Evolutionary conservation across 2,329 filamentous ascomycete genomes (phyloP).

Genomic region (Aspergillus persii): DNA sequence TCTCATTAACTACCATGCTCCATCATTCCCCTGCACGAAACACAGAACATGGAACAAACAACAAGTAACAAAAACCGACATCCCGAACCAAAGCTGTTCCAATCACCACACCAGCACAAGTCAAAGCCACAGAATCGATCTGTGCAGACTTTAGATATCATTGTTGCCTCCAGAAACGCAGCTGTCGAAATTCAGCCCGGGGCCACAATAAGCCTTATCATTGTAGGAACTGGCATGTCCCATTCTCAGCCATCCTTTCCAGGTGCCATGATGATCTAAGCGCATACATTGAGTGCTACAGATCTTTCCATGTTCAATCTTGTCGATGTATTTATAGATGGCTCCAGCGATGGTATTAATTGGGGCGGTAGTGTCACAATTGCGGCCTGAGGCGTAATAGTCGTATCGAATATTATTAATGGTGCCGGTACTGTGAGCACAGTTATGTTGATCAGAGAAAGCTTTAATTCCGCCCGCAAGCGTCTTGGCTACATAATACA

Average conservation of each 20-base stretch:
- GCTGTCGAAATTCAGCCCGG: not conserved
- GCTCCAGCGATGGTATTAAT: not conserved
- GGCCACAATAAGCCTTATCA: not conserved
- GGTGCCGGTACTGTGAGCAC: not conserved
- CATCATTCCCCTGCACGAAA: not conserved
- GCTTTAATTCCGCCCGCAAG: not conserved
- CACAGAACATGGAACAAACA: not conserved
- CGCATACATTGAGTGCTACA: constrained; percentile 6
- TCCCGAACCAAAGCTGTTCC: not conserved
- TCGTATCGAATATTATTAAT: not conserved
- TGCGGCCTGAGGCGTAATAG: not conserved
- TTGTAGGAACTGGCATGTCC: not conserved
- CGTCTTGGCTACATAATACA: not conserved
- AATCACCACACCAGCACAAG: not conserved
- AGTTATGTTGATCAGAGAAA: not conserved
- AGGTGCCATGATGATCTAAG: constrained; percentile 1
- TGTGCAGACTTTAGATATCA: not conserved
- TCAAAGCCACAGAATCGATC: not conserved
- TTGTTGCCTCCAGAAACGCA: constrained; percentile 1
- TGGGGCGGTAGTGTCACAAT: not conserved
- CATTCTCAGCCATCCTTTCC: constrained; percentile 3
- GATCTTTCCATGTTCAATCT: not conserved
- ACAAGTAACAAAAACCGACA: not conserved
- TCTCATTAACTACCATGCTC: not conserved
- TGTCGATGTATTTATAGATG: constrained; percentile 1